Evolutionary conservation across 2,329 filamentous ascomycete genomes (phyloP), one percentile per base, ranked within the genome.

Genomic region (Ampelomyces quisqualis): DNA sequence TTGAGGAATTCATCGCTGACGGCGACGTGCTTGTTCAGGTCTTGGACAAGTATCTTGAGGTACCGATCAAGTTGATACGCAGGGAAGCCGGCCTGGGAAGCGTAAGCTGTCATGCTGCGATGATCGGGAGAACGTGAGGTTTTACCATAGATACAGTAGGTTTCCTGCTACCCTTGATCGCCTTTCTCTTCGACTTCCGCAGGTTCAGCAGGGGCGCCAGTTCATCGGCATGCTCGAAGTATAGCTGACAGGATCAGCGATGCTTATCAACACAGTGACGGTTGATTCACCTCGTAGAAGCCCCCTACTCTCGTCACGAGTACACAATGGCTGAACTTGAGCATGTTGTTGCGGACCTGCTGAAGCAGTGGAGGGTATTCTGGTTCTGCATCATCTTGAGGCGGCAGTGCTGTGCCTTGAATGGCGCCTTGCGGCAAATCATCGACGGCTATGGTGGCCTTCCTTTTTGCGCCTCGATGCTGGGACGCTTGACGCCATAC

Each of bases 171-270:
- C 57, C 57, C 36, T 51, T 67, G 0, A 53, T 31, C 1, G 86
- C 89, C 68, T 82, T 90, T 66, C 88, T 93, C 40, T 79, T 79
- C 2, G 86, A 84, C 39, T 95, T 82, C 68, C 96, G 97, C 60
- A 98, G 72, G 58, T 90, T 93, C 50, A 98, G 76, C 30, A 95
- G 74, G 1, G 90, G 87, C 2, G 86, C 91, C 65, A 86, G 86
- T 62, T 95, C 84, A 43, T 95, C 87, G 8, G 94, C 93, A 65
- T 98, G 90, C 58, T 95, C 86, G 67, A 97, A 94, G 71, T 98
- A 98, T 43, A 98, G 74, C 79, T 70, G 18, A 4, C 31, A 15
- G 17, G 10, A 34, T 59, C 33, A 60, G 48, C 38, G 33, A n/a
- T 5, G 14, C 40, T 13, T 30, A 33, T 5, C 31, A 49, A 47